phyloP scores from a whole-genome alignment of 129 eudicot genomes.

The Flaveria brownii region DNA sequence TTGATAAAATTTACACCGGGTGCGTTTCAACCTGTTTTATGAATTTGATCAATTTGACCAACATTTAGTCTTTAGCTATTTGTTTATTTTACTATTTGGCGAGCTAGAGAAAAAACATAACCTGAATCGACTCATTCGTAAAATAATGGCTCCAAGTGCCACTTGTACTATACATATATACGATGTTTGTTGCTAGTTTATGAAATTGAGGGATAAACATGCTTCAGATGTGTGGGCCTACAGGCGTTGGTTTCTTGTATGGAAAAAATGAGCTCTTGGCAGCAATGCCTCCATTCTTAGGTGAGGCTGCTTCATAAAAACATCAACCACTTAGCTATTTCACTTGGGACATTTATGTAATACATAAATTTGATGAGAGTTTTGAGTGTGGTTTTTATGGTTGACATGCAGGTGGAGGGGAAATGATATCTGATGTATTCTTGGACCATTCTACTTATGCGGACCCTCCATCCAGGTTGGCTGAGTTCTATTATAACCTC shows the following conservation, averaged over 20 bases:
- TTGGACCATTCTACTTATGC: conserved; percentile 96
- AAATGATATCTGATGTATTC: conserved; percentile 93
- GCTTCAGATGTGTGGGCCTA: conserved; percentile 99
- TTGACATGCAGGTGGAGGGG: conserved; percentile 81
- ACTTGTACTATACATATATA: conserved; percentile 5
- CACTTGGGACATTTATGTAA: conserved; percentile 1
- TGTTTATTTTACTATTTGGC: background rate
- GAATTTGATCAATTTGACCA: background rate
- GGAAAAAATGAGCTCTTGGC: conserved; percentile 79
- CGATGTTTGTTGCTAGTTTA: conserved; percentile 12
- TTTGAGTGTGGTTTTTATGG: conserved; percentile 7
- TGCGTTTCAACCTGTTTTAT: background rate
- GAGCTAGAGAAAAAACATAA: background rate
- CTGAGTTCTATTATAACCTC: conserved; percentile 12
- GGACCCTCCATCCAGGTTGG: conserved; percentile 94
- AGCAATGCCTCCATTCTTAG: conserved; percentile 96
- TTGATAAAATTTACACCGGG: background rate
- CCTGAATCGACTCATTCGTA: background rate
- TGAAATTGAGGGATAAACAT: conserved; percentile 56
- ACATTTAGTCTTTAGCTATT: background rate
- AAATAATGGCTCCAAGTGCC: background rate
- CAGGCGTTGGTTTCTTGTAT: conserved; percentile 98
- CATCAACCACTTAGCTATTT: background rate
- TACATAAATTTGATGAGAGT: background rate
- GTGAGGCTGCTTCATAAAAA: conserved; percentile 42